These are phyloP conservation scores for Claviceps spartinae DNA, from an alignment of 2,329 filamentous ascomycete species.

Conservation along the genomic window DNA sequence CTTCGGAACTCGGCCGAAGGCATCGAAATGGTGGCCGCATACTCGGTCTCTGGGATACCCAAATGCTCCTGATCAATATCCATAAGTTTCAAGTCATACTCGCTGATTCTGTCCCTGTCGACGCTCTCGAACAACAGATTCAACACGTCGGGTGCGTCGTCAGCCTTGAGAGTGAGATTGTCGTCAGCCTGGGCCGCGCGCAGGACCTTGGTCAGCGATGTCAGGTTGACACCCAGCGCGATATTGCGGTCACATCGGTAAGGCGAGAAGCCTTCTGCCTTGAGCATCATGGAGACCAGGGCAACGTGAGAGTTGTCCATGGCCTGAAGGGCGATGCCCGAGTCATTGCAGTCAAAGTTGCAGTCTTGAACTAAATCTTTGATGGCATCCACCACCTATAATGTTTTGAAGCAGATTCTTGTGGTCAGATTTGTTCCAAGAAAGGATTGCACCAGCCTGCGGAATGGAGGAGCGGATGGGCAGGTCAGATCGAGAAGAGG, in stretches of 20 bases:
- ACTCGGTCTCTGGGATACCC: conserved; percentile 98
- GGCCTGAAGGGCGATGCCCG: conserved; percentile 90
- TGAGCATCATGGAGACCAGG: conserved; percentile 96
- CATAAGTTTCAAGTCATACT: conserved; percentile 99
- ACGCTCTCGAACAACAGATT: conserved; percentile 92
- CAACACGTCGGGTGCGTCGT: conserved; percentile 89
- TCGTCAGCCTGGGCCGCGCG: conserved; percentile 90
- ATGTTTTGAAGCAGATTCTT: not conserved
- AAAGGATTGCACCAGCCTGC: too few relatives aligned
- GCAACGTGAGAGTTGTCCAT: conserved; percentile 99
- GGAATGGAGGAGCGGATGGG: not conserved
- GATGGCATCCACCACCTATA: conserved; percentile 94
- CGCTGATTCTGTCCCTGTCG: conserved; percentile 80
- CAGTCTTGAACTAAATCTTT: conserved; percentile 99
- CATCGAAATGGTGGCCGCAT: conserved; percentile 82
- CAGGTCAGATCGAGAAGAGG: not conserved
- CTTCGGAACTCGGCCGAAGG: conserved; percentile 82
- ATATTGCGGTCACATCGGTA: conserved; percentile 99
- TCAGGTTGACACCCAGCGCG: conserved; percentile 91
- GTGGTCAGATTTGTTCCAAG: not conserved
- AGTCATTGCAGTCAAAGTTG: conserved; percentile 99
- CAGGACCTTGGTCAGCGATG: conserved; percentile 92
- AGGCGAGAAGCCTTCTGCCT: conserved; percentile 83
- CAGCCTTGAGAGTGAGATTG: conserved; percentile 89
- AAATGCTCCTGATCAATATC: conserved; percentile 99